Base-by-base conservation (phyloP, 306 rosid species). In the Sophora flavescens region DNA sequence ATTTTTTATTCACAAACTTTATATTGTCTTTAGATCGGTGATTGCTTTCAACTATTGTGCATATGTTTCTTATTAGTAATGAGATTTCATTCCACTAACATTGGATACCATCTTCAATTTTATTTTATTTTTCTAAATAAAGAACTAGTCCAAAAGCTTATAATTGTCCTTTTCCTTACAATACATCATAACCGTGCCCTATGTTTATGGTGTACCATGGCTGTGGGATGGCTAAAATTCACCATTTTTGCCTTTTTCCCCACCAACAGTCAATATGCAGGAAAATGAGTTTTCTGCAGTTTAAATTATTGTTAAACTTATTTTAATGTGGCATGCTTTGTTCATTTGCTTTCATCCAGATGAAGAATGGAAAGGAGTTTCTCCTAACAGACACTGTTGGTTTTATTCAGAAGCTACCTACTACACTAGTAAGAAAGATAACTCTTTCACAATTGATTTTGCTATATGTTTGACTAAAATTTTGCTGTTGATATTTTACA, bases 371-470 rank as follows among this genome's bases (percentile, higher is more conserved):
- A 84, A 92, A 87, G 83, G 98, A 96, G 83, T 96, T 92, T 84
- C 99, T 96, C 60, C 91, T 92, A 56, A 91, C 96, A 4, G 97
- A 92, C 69, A 96, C 98, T 8, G 99, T 96, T 78, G 99, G 99
- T 87, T 96, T 96, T 89, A 92, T 96, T 81, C 99, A 92, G 84
- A 96, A 96, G 87, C 76, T 96, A 84, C 99, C 99, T 26, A 92
- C 99, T 63, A 90, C 89, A 47, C 86, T 96, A 82, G 99, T 96
- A 83, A 87, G 96, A 85, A 73, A 44, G 81, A 66, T 76, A 28
- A 36, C 69, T 48, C 54, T 53, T 54, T 41, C 75, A 51, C 58
- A 54, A 57, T 30, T 79, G 68, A 35, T 63, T 54, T 81, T 72
- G 13, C 69, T 81, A 36, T 42, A n/a, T 70, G 63, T 64, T 33